These are phyloP conservation scores for Colletotrichum eleusines DNA, from an alignment of 2,329 filamentous ascomycete species.

Conservation along the genomic window DNA sequence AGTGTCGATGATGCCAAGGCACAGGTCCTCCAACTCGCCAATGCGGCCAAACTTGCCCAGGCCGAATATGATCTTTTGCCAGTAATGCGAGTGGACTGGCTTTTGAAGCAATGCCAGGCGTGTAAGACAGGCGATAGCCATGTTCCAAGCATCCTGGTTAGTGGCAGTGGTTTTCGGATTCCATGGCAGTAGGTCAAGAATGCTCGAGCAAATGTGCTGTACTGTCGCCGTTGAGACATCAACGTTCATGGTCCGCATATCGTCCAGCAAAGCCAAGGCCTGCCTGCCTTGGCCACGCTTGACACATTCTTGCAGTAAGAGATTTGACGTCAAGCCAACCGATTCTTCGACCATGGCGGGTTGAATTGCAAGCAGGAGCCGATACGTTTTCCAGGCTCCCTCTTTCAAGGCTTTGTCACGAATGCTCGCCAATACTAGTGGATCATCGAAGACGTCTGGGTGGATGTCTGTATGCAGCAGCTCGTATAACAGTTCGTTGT, in stretches of 20 bases:
- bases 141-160: conserved; percentile 15
- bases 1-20: conserved; percentile 56
- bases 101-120: conserved; percentile 23
- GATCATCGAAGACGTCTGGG: conserved; percentile 67
- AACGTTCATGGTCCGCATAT: conserved; percentile 53
- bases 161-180: conserved; percentile 2
- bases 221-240: conserved; percentile 43
- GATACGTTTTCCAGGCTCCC: conserved; percentile 57
- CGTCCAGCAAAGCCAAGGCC: conserved; percentile 52
- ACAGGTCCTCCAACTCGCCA: conserved; percentile 59
- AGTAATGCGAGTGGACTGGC: conserved; percentile 53
- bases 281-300: conserved; percentile 45
- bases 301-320: conserved; percentile 49
- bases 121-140: conserved; percentile 27
- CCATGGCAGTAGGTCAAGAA: conserved; percentile 31
- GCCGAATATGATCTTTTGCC: conserved; percentile 58
- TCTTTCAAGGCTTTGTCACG: conserved; percentile 50
- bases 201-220: conserved; percentile 27
- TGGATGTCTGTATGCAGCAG: conserved; percentile 65
- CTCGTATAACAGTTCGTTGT: conserved; percentile 61
- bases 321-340: conserved; percentile 50
- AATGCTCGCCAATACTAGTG: conserved; percentile 55
- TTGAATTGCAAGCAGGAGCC: conserved; percentile 60
- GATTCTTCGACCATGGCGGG: conserved; percentile 49
- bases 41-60: conserved; percentile 59